Base-by-base conservation (phyloP, 2,329 filamentous ascomycete genomes). In the Byssothecium circinans region DNA sequence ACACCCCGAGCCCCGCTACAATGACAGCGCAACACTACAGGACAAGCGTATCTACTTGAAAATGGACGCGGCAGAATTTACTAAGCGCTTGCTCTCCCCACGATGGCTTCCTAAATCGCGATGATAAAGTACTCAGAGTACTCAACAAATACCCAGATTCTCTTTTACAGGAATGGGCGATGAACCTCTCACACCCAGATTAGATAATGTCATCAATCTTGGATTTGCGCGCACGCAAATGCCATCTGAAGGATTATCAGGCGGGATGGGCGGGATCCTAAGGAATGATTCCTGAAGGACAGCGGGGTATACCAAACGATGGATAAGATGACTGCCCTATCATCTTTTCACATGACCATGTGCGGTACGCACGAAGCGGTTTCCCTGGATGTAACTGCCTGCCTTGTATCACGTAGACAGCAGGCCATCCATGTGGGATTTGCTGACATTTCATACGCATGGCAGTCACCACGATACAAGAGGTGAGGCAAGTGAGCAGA, bases 281-380 rank as follows among this genome's bases (percentile, higher is more conserved):
- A 77, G n/a, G 78, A 81, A 48, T 74, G n/a, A n/a, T n/a, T n/a
- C n/a, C n/a, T 25, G 76, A 47, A 68, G 70, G 40, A 80, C 81
- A 74, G 74, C 75, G 0, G 74, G 75, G 53, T 80, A 81, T 56
- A 68, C 81, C 8, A 74, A 74, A n/a, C n/a, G n/a, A n/a, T n/a
- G 34, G 78, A 81, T 49, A 78, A 81, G 60, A 78, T 80, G 52
- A 75, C 78, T 78, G 3, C 81, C 78, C 19, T 39, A 39, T 56
- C 74, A 76, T 60, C 68, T n/a, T n/a, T 82, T 34, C 78, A 81
- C 45, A 70, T 73, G 56, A 68, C 68, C 45, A 80, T 81, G 78
- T 80, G 80, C 52, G 65, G 73, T 57, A 74, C 53, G 60, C 6
- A n/a, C n/a, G n/a, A n/a, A n/a, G n/a, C n/a, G n/a, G n/a, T n/a